Evolutionary conservation across 192 early-diverging fungal species (phyloP).

Genomic region (Rhizophagus clarus): DNA sequence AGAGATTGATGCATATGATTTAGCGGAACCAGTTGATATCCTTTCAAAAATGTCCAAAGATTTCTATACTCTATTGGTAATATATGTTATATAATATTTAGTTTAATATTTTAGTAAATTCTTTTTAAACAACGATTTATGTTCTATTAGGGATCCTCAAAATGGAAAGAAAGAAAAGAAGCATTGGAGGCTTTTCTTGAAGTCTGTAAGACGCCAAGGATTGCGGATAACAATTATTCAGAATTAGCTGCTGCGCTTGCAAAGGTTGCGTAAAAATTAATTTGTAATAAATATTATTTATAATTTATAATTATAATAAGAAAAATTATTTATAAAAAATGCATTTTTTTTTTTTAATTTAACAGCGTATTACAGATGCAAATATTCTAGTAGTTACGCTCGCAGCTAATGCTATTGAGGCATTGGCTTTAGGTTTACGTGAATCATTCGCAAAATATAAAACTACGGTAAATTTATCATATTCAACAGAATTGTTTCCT

Average conservation of each 20-base stretch:
- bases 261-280: constrained; percentile 55
- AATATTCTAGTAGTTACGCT: constrained; percentile 85
- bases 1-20: constrained; percentile 74
- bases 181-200: constrained; percentile 76
- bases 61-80: constrained; percentile 72
- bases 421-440: constrained; percentile 78
- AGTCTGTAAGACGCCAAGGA: constrained; percentile 71
- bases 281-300: no score
- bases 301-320: not conserved
- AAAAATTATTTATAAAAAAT: not conserved
- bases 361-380: constrained; percentile 76
- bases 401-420: constrained; percentile 82
- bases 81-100: not conserved
- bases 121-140: not conserved
- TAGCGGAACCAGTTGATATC: constrained; percentile 91
- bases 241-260: constrained; percentile 82
- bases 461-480: constrained; percentile 48
- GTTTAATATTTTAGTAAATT: not conserved
- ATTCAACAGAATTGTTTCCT: not conserved
- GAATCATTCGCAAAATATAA: constrained; percentile 81
- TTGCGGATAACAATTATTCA: constrained; percentile 74
- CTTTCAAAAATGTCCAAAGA: constrained; percentile 80
- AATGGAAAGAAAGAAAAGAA: constrained; percentile 98
- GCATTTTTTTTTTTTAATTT: constrained; percentile 6
- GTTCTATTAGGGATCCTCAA: constrained; percentile 60